Evolutionary conservation across 805 yeast species (phyloP).

Genomic region (Kodamaea jinghongensis): DNA sequence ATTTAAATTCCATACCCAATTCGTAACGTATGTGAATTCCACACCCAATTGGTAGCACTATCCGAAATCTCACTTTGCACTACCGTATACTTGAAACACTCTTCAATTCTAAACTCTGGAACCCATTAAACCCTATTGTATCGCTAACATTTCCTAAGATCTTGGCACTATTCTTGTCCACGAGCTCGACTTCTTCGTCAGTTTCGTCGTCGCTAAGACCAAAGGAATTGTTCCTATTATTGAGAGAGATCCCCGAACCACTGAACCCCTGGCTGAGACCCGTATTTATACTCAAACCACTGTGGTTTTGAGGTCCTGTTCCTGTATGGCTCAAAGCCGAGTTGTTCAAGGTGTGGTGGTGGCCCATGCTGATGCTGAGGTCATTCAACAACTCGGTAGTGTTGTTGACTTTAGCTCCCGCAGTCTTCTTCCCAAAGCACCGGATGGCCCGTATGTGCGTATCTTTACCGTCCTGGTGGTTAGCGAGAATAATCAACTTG

Average conservation of each 20-base stretch:
- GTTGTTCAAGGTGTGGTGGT: constrained; percentile 7
- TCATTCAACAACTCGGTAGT: constrained; percentile 7
- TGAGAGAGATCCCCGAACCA: constrained; percentile 3
- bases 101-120: constrained; percentile 36
- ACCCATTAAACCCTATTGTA: constrained; percentile 44
- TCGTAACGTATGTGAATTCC: too few relatives aligned
- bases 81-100: constrained; percentile 39
- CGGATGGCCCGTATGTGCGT: constrained; percentile 79
- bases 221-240: constrained; percentile 4
- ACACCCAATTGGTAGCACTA: too few relatives aligned
- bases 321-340: constrained; percentile 7
- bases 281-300: constrained; percentile 5
- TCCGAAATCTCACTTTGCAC: too few relatives aligned
- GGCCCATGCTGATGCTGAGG: constrained; percentile 20
- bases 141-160: constrained; percentile 33
- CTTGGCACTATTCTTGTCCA: constrained; percentile 24
- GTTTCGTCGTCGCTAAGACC: constrained; percentile 12
- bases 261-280: constrained; percentile 4
- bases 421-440: constrained; percentile 45
- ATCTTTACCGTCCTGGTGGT: constrained; percentile 96
- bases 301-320: constrained; percentile 9
- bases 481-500: constrained; percentile 60
- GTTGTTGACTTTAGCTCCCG: constrained; percentile 1
- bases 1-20: too few relatives aligned
- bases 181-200: constrained; percentile 9